phyloP scores from a whole-genome alignment of 1,139 yeast species.

The Saccharomycopsis hybrid region DNA sequence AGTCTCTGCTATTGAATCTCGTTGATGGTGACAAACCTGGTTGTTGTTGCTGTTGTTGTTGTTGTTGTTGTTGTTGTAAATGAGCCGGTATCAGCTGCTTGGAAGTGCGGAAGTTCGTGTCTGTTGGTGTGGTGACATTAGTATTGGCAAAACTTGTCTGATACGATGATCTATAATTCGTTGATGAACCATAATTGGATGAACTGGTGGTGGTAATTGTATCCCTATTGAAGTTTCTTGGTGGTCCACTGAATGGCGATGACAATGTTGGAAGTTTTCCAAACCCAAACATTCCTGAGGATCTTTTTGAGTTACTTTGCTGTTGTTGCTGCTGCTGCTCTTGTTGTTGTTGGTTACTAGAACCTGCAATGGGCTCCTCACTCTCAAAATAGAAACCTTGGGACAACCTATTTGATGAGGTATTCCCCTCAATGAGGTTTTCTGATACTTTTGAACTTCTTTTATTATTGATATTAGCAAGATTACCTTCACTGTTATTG shows the following conservation, averaged over 20 bases:
- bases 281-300: slow-evolving; percentile 3
- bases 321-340: too few species aligned
- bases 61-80: background rate
- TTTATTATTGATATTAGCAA: background rate
- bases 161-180: slow-evolving; percentile 12
- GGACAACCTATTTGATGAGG: slow-evolving; percentile 3
- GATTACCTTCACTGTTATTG: too few species aligned
- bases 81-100: background rate
- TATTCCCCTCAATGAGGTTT: background rate
- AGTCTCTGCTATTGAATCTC: background rate
- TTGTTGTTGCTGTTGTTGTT: too few species aligned
- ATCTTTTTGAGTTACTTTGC: too few species aligned
- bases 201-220: slow-evolving; percentile 15
- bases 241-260: background rate
- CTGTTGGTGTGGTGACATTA: slow-evolving; percentile 19
- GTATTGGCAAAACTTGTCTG: too few species aligned
- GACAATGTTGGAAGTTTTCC: slow-evolving; percentile 14
- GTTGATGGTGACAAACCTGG: background rate
- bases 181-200: slow-evolving; percentile 6
- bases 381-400: slow-evolving; percentile 18
- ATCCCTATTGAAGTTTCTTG: slow-evolving; percentile 6
- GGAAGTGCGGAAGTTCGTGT: slow-evolving; percentile 1
- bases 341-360: background rate
- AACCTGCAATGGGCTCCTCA: slow-evolving; percentile 12
- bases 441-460: slow-evolving; percentile 12